phyloP scores from a whole-genome alignment of 495 filamentous ascomycete species.

The Aspergillus kassunensis region DNA sequence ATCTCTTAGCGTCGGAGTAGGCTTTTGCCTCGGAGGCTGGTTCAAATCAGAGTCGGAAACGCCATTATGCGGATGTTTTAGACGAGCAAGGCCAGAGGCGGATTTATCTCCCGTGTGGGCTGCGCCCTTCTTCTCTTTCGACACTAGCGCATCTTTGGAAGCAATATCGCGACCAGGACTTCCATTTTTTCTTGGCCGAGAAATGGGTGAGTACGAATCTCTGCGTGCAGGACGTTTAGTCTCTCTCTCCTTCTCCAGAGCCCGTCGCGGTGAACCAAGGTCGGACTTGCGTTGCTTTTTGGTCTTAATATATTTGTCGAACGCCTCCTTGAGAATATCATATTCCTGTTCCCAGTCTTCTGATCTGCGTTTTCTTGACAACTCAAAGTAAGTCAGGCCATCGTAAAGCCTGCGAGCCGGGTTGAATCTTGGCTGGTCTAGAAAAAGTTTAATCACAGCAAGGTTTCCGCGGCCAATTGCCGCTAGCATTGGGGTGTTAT shows the following conservation, averaged over 20 bases:
- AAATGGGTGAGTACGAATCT: conserved; percentile 48
- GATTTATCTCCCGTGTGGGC: conserved; percentile 23
- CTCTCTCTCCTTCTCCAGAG: conserved; percentile 55
- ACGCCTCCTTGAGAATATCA: conserved; percentile 73
- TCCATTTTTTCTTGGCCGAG: conserved; percentile 38
- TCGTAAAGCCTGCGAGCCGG: conserved; percentile 63
- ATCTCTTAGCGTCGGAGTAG: conserved; percentile 22
- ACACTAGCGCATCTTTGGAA: conserved; percentile 24
- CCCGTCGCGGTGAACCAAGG: conserved; percentile 52
- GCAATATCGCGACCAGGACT: conserved; percentile 33
- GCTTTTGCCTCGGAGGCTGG: conserved; percentile 27
- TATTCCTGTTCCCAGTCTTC: conserved; percentile 88
- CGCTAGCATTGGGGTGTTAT: conserved; percentile 87
- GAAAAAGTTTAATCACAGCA: conserved; percentile 72
- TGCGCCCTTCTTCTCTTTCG: conserved; percentile 35
- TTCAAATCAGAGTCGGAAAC: conserved; percentile 28
- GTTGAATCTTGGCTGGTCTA: conserved; percentile 74
- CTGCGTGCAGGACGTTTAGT: conserved; percentile 43
- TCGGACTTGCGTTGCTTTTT: conserved; percentile 39
- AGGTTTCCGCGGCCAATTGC: conserved; percentile 89
- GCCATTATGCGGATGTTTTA: conserved; percentile 14
- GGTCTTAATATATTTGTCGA: conserved; percentile 55
- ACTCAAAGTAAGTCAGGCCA: conserved; percentile 76
- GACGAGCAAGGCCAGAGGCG: background rate
- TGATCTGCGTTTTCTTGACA: conserved; percentile 75